Conservation (phyloP, 2,329 filamentous ascomycete species). For the Fusarium burgessii region DNA sequence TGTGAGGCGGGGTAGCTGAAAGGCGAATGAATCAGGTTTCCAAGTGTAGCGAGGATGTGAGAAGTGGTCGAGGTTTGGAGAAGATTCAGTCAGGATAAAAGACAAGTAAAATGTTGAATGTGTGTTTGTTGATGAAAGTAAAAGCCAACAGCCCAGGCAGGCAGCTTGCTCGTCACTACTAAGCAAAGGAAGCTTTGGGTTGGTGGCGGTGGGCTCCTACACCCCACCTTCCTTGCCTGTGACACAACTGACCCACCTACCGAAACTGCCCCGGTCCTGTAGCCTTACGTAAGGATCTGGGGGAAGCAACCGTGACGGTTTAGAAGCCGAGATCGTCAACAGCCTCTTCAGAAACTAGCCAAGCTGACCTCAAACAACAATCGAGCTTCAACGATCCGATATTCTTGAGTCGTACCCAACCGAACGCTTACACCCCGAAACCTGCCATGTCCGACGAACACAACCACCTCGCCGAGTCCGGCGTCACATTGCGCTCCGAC, state of each 20-base stretch:
- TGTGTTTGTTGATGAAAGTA: conserved; percentile 15
- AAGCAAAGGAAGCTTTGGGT: conserved; percentile 40
- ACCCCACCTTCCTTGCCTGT: conserved; percentile 33
- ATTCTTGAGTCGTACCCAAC: background rate
- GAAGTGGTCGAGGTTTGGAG: background rate
- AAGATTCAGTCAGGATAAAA: background rate
- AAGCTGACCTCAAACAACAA: background rate
- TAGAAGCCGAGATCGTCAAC: conserved; percentile 38
- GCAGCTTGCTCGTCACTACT: conserved; percentile 48
- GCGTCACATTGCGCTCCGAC: conserved; percentile 83
- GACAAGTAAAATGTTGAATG: background rate
- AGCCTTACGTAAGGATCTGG: conserved; percentile 45
- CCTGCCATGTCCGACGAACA: conserved; percentile 64
- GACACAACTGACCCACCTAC: conserved; percentile 44
- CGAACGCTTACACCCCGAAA: background rate
- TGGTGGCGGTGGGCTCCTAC: conserved; percentile 40
- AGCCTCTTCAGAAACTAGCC: conserved; percentile 31
- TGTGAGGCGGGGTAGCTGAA: conserved; percentile 40
- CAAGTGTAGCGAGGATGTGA: background rate
- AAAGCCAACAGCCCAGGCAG: conserved; percentile 31
- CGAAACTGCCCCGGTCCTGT: conserved; percentile 31
- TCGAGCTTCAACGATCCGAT: background rate
- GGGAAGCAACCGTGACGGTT: conserved; percentile 25
- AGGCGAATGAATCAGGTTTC: background rate
- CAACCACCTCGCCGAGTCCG: conserved; percentile 75